Percentiles rank a stretch among this genome's conserved stretches.
phyloP scores from a whole-genome alignment of 1,284 basidiomycete species.

The Malassezia equina region DNA sequence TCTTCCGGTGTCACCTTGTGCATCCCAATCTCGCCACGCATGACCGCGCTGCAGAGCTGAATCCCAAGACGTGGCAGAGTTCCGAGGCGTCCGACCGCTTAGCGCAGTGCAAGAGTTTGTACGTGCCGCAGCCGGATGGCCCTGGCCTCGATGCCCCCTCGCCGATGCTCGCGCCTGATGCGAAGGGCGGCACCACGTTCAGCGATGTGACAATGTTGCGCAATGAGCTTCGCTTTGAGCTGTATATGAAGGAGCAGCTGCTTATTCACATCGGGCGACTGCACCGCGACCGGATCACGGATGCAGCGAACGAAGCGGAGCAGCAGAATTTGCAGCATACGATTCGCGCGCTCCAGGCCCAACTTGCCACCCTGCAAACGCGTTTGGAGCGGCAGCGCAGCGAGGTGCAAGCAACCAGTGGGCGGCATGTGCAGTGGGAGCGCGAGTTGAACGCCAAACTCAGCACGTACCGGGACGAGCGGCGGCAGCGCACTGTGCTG shows the following conservation, averaged over 20 bases:
- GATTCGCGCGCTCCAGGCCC: conserved; percentile 25
- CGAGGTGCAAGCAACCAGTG: conserved; percentile 28
- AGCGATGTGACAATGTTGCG: conserved; percentile 21
- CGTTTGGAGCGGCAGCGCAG: conserved; percentile 27
- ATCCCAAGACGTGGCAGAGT: conserved; percentile 58
- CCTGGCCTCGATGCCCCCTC: background rate
- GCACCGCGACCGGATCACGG: conserved; percentile 42
- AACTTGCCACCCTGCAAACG: conserved; percentile 19
- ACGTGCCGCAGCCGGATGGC: background rate
- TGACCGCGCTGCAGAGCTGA: conserved; percentile 59
- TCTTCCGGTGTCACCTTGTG: conserved; percentile 63
- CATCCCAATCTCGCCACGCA: conserved; percentile 64
- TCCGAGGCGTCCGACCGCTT: conserved; percentile 61
- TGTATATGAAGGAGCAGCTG: conserved; percentile 47
- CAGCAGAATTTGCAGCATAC: conserved; percentile 43
- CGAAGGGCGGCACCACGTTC: background rate
- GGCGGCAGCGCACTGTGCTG: conserved; percentile 33
- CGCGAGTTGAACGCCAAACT: conserved; percentile 41
- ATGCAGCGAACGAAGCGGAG: conserved; percentile 42
- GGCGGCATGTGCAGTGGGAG: conserved; percentile 37
- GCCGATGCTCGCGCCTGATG: background rate
- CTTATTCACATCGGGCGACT: conserved; percentile 45
- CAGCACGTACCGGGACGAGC: conserved; percentile 38
- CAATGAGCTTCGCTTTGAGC: conserved; percentile 44
- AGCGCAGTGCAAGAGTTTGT: conserved; percentile 57